Conservation (phyloP, 495 filamentous ascomycete species). For the Penicillium subrubescens region DNA sequence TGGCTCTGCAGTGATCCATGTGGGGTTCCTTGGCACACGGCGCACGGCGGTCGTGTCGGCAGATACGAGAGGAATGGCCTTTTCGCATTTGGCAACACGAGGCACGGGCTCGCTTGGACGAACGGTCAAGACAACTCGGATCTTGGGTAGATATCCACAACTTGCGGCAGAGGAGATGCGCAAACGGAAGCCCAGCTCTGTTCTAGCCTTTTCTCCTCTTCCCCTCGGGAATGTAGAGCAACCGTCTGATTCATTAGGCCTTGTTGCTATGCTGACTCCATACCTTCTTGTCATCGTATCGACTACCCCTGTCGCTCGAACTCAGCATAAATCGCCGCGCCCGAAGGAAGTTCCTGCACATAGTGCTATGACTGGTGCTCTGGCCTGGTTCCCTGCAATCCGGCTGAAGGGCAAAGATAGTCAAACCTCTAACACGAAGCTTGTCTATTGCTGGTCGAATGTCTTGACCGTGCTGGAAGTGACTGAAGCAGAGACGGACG, state of each 20-base stretch:
- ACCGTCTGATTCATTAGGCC: conserved; percentile 80
- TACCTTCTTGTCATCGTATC: conserved; percentile 96
- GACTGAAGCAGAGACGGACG: conserved; percentile 65
- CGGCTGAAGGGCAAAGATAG: conserved; percentile 76
- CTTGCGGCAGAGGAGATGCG: conserved; percentile 54
- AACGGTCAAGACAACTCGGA: conserved; percentile 84
- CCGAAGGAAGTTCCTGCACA: conserved; percentile 90
- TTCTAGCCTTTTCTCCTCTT: conserved; percentile 87
- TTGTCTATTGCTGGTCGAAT: conserved; percentile 99
- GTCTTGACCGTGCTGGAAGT: conserved; percentile 90
- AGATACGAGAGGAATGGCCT: conserved; percentile 94
- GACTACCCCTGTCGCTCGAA: conserved; percentile 92
- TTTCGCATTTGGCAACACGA: conserved; percentile 91
- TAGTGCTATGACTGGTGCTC: conserved; percentile 85
- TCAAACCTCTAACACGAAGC: conserved; percentile 59
- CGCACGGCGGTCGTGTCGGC: conserved; percentile 98
- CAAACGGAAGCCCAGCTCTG: conserved; percentile 88
- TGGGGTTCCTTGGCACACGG: conserved; percentile 92
- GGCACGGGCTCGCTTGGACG: conserved; percentile 85
- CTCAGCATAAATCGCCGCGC: conserved; percentile 86
- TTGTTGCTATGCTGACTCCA: conserved; percentile 94
- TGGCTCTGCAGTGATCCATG: conserved; percentile 75
- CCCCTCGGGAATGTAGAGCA: conserved; percentile 92
- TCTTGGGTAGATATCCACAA: conserved; percentile 88
- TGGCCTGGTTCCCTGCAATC: conserved; percentile 97